Base-by-base conservation (phyloP, 495 filamentous ascomycete species). In the Trichoderma orchidacearum region DNA sequence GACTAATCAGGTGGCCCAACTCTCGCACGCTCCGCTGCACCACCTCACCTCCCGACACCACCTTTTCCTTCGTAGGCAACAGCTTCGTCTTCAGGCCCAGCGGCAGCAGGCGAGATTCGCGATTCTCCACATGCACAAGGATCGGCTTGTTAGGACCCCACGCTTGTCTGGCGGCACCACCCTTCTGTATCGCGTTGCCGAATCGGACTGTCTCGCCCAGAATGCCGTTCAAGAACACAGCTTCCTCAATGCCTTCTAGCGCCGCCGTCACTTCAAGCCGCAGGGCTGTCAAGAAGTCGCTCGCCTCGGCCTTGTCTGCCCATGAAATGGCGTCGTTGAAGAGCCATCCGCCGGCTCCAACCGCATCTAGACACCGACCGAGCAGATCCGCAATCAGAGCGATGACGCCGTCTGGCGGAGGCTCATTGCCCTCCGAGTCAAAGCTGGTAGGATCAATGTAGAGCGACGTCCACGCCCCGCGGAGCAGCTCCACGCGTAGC, bases 261-360 rank as follows among this genome's bases (percentile, higher is more conserved):
- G 87, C 86, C 15, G 84, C 84, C 17, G 83, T 85, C 54, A 92
- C 76, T 61, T 93, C 89, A 5, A 81, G 74, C 60, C 81, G 81
- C 68, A 95, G 81, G 56, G 83, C 77, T 1, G 73, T 64, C 48
- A 92, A 80, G 53, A 87, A 76, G 61, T 85, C 81, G 45, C 82
- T 79, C 3, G 75, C 71, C 21, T 81, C 68, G 27, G 77, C 71
- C 18, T 64, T 59, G 51, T 53, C 61, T 54, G 68, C 65, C 3
- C 61, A 66, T 21, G 75, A 73, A 38, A 75, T 68, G 4, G 75
- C 67, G 29, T 78, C 75, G 32, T 81, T 82, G 6, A 82, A 72
- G 53, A 95, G 80, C 87, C 87, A 96, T 29, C 89, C 88, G 12
- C 79, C 84, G 17, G 86, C 76, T 9, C 90, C 89, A n/a, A 95